Evolutionary conservation across 1,284 basidiomycete genomes (phyloP).

Genomic region (Apiotrichum sp.): DNA sequence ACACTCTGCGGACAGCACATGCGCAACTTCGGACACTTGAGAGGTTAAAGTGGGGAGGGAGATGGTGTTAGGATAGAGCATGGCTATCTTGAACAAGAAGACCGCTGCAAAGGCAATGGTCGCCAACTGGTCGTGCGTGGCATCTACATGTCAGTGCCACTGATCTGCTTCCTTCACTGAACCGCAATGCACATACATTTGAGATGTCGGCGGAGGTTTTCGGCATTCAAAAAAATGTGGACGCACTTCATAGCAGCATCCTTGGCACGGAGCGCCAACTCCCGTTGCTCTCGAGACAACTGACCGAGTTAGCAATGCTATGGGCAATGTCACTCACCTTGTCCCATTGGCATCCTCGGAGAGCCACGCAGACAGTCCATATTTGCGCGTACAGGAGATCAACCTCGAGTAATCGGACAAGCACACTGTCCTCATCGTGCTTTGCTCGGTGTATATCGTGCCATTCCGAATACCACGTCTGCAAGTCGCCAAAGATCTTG

Average conservation of each 20-base stretch:
- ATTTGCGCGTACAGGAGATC: slow-evolving; percentile 87
- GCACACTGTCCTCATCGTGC: slow-evolving; percentile 66
- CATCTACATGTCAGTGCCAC: slow-evolving; percentile 52
- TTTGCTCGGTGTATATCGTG: slow-evolving; percentile 67
- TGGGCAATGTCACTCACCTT: slow-evolving; percentile 58
- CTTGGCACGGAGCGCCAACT: slow-evolving; percentile 88
- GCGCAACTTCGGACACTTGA: slow-evolving; percentile 41
- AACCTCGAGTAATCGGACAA: slow-evolving; percentile 76
- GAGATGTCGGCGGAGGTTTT: slow-evolving; percentile 36
- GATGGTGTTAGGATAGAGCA: slow-evolving; percentile 40
- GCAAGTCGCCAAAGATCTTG: slow-evolving; percentile 65
- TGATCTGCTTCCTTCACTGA: too few species aligned
- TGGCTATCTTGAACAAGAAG: slow-evolving; percentile 72
- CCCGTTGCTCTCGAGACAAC: slow-evolving; percentile 74
- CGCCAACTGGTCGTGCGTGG: slow-evolving; percentile 86
- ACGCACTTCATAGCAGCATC: slow-evolving; percentile 81
- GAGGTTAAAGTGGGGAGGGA: slow-evolving; percentile 32
- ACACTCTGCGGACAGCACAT: slow-evolving; percentile 43
- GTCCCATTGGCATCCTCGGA: slow-evolving; percentile 85
- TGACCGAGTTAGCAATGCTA: slow-evolving; percentile 1
- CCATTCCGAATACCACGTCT: slow-evolving; percentile 77
- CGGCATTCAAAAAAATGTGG: slow-evolving; percentile 40
- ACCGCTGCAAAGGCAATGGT: slow-evolving; percentile 86
- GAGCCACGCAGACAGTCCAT: slow-evolving; percentile 85
- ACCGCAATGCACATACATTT: slow-evolving; percentile 34